A percentile compares a stretch with the other conserved stretches of the same genome.
Conservation (phyloP, 2,329 filamentous ascomycete species). For the Nemania serpens region DNA sequence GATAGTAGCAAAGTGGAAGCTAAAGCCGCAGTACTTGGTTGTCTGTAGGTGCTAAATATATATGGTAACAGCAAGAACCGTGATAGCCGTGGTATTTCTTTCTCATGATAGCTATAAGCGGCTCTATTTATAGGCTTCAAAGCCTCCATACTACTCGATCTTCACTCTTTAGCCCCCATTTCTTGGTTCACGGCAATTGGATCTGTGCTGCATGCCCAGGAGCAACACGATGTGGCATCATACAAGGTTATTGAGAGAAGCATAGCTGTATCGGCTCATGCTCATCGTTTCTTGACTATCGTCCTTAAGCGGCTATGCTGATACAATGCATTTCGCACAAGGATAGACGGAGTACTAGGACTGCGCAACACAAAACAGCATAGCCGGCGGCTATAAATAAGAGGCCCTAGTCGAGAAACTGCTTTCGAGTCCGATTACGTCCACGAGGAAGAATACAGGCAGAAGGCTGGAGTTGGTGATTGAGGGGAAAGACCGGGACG, state of each 20-base stretch:
- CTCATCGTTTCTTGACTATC: too few species aligned
- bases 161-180: neutral
- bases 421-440: neutral
- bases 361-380: neutral
- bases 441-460: neutral
- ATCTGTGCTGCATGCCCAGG: neutral
- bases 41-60: too few species aligned
- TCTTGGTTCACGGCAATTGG: neutral
- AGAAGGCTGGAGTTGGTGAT: neutral
- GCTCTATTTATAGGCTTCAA: too few species aligned
- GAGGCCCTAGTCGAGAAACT: neutral
- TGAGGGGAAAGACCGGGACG: neutral
- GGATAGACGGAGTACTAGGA: neutral
- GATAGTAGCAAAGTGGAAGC: too few species aligned
- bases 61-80: too few species aligned
- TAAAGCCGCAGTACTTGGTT: too few species aligned
- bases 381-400: neutral
- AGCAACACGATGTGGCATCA: neutral
- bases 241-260: neutral
- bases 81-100: too few species aligned
- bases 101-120: too few species aligned
- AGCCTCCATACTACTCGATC: too few species aligned
- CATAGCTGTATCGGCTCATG: neutral
- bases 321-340: neutral
- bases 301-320: too few species aligned